Percentiles rank a stretch among this genome's conserved stretches.
Evolutionary conservation across 129 eudicot genomes (phyloP).

Genomic region (Lonicera japonica): DNA sequence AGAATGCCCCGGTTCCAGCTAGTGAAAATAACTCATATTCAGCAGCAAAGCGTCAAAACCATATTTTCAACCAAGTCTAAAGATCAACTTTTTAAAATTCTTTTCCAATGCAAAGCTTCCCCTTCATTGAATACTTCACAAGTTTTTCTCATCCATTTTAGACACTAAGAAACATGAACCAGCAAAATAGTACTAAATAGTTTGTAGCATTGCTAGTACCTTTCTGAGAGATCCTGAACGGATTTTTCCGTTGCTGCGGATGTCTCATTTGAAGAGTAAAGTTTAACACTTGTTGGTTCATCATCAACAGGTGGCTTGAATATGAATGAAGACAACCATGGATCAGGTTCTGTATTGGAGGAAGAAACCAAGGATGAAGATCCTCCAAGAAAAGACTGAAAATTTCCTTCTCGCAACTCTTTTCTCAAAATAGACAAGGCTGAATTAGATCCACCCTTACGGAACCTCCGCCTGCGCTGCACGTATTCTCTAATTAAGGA

Average conservation of each 20-base stretch:
- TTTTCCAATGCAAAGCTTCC: too few species aligned
- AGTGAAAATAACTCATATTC: too few species aligned
- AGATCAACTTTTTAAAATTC: too few species aligned
- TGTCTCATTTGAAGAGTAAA: conserved; percentile 26
- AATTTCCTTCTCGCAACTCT: conserved; percentile 66
- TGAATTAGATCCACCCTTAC: conserved; percentile 50
- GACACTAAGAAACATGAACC: too few species aligned
- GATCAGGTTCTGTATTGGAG: conserved; percentile 56
- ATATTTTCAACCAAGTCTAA: too few species aligned
- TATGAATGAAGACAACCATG: conserved; percentile 64
- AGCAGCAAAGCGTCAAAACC: too few species aligned
- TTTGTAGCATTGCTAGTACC: conserved; percentile 19
- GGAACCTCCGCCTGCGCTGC: conserved; percentile 71
- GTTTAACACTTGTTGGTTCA: conserved; percentile 30
- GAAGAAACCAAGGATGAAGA: conserved; percentile 26
- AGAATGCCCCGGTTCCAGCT: too few species aligned
- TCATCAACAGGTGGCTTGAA: conserved; percentile 37
- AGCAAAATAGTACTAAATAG: too few species aligned
- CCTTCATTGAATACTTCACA: too few species aligned
- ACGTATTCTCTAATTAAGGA: conserved; percentile 64
- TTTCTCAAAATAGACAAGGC: conserved; percentile 42
- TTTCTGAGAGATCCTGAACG: conserved; percentile 25
- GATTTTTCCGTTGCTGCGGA: conserved; percentile 21
- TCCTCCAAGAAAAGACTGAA: conserved; percentile 63
- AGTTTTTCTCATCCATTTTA: too few species aligned